Conservation (phyloP, 2,329 filamentous ascomycete species). For the Chrysoporthe deuterocubensis region DNA sequence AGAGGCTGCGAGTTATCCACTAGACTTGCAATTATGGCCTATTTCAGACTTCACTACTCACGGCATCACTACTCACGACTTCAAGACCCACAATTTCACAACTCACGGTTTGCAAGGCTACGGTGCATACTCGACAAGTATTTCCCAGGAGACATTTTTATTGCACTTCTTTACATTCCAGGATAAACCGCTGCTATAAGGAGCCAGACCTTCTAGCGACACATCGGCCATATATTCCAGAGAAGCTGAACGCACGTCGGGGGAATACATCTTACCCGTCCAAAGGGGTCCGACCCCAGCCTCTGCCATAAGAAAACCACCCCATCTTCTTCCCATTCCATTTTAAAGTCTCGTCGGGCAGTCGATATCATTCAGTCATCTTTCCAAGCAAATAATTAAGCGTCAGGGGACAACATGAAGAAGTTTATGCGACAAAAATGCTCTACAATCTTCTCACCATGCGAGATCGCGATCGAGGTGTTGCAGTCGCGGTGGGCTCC, state of each 20-base stretch:
- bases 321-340: background rate
- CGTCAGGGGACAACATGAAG: background rate
- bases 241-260: background rate
- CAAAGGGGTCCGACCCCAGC: background rate
- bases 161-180: constrained; percentile 24
- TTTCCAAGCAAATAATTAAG: background rate
- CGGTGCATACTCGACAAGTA: constrained; percentile 11
- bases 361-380: background rate
- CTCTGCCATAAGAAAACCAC: background rate
- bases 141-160: constrained; percentile 15
- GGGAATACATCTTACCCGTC: background rate
- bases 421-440: background rate
- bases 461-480: constrained; percentile 17
- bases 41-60: background rate
- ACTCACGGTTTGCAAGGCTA: constrained; percentile 19
- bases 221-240: background rate
- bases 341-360: background rate
- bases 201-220: no score
- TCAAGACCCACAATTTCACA: background rate
- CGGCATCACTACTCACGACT: background rate
- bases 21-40: background rate
- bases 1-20: no score
- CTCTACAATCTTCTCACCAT: background rate
- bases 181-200: background rate
- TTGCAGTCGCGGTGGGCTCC: constrained; percentile 12